phyloP scores from a whole-genome alignment of 768 basidiomycete species.

The Russula sp. region DNA sequence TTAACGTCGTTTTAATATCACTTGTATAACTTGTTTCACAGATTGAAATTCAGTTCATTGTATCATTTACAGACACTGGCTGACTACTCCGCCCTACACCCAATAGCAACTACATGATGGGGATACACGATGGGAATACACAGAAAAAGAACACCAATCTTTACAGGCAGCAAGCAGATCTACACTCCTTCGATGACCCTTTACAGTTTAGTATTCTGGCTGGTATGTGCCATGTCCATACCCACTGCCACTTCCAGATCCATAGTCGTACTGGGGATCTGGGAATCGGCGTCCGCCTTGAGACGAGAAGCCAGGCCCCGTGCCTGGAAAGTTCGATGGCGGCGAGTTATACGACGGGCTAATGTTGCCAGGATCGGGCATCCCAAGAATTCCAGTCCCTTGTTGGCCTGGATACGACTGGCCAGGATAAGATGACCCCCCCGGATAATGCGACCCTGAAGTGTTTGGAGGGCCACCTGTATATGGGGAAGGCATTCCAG shows the following conservation, averaged over 20 bases:
- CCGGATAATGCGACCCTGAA: neutral
- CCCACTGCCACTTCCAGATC: slow-evolving; percentile 1
- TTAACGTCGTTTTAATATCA: neutral
- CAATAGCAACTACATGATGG: neutral
- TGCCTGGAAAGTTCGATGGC: slow-evolving; percentile 8
- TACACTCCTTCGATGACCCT: neutral
- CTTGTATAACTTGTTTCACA: neutral
- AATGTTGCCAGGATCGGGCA: slow-evolving; percentile 9
- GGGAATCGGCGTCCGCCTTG: slow-evolving; percentile 24
- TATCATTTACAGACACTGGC: neutral
- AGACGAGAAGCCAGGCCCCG: slow-evolving; percentile 7
- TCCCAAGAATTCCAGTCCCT: slow-evolving; percentile 4
- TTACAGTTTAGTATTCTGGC: slow-evolving; percentile 14
- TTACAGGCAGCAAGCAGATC: neutral
- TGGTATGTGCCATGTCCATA: slow-evolving; percentile 22
- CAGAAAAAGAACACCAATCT: neutral
- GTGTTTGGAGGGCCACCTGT: neutral
- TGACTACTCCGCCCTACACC: neutral
- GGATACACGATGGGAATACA: neutral
- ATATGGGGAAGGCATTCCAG: neutral
- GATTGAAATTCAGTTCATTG: neutral
- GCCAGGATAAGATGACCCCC: slow-evolving; percentile 15
- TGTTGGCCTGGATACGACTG: slow-evolving; percentile 27
- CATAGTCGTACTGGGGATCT: slow-evolving; percentile 24
- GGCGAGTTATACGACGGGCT: slow-evolving; percentile 25